Evolutionary conservation across 495 filamentous ascomycete genomes (phyloP).

Genomic region (Amorphotheca resinae): DNA sequence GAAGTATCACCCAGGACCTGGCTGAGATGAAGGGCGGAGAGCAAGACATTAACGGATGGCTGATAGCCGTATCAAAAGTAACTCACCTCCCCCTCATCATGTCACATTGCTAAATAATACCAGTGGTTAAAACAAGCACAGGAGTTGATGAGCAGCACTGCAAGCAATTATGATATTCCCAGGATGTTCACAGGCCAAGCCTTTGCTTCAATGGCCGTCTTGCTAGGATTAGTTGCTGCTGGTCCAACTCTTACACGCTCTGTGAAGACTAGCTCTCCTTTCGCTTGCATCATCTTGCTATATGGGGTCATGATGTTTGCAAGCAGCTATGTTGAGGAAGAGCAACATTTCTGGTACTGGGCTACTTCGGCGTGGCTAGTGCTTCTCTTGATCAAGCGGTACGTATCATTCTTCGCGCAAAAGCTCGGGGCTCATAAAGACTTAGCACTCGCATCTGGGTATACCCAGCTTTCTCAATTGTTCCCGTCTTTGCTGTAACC

Average conservation of each 20-base stretch:
- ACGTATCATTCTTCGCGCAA: conserved; percentile 1
- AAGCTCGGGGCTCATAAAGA: conserved; percentile 4
- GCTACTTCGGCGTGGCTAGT: conserved; percentile 62
- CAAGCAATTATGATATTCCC: conserved; percentile 75
- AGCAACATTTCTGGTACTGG: conserved; percentile 99
- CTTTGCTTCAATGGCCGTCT: conserved; percentile 31
- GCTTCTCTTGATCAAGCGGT: conserved; percentile 45
- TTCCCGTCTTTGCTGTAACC: conserved; percentile 12
- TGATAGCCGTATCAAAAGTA: conserved; percentile 6
- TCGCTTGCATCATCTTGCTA: conserved; percentile 33
- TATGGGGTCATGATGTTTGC: conserved; percentile 93
- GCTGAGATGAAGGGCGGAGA: background rate
- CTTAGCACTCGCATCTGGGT: conserved; percentile 9
- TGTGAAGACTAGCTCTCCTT: conserved; percentile 14
- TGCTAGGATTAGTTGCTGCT: conserved; percentile 32
- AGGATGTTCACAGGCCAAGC: conserved; percentile 30
- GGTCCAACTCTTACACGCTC: conserved; percentile 14
- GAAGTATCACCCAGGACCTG: conserved; percentile 8
- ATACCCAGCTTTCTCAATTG: conserved; percentile 3
- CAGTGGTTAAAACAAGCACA: conserved; percentile 61
- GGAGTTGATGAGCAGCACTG: conserved; percentile 65
- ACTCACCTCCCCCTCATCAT: conserved; percentile 16
- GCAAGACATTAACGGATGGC: conserved; percentile 3
- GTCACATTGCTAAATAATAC: conserved; percentile 19
- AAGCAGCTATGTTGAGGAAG: conserved; percentile 94